These are phyloP conservation scores for Colletotrichum chlorophyti DNA, from an alignment of 2,329 filamentous ascomycete species.

Conservation along the genomic window DNA sequence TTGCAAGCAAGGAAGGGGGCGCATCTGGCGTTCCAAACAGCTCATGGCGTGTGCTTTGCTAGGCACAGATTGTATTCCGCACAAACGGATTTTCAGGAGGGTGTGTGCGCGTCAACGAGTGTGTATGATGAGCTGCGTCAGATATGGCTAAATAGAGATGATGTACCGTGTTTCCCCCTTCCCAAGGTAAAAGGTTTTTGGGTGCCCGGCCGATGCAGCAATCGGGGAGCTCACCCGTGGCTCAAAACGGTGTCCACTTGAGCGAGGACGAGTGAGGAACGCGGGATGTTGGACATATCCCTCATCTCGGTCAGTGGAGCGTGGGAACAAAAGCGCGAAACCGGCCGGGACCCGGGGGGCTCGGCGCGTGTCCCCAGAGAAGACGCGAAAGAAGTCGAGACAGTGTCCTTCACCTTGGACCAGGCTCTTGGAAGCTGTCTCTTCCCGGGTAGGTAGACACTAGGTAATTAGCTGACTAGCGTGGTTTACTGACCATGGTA, in stretches of 20 bases:
- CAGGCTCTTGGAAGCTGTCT: conserved; percentile 27
- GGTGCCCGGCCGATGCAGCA: conserved; percentile 18
- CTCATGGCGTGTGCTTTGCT: conserved; percentile 9
- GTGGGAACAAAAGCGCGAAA: conserved; percentile 12
- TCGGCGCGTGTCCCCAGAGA: conserved; percentile 20
- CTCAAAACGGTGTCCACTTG: conserved; percentile 13
- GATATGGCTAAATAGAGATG: conserved; percentile 22
- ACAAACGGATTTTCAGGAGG: conserved; percentile 7
- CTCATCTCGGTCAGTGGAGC: conserved; percentile 21
- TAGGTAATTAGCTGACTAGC: conserved; percentile 22
- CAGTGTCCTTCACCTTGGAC: conserved; percentile 21
- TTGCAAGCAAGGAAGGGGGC: conserved; percentile 13
- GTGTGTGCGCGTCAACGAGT: neutral
- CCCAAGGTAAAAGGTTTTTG: neutral
- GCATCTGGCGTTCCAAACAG: conserved; percentile 2
- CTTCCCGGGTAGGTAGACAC: no score
- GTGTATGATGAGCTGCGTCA: conserved; percentile 16
- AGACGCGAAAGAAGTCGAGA: conserved; percentile 11
- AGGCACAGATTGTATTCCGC: no score
- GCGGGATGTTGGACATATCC: conserved; percentile 13
- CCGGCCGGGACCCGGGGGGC: conserved; percentile 22
- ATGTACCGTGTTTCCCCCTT: neutral
- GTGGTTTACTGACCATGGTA: conserved; percentile 15
- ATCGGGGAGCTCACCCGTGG: conserved; percentile 14
- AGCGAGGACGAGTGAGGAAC: conserved; percentile 12